Percentiles rank a stretch among this genome's conserved stretches.
These are phyloP conservation scores for Eucalyptus dawsonii DNA, from an alignment of 345 rosid genomes.

Conservation along the genomic window DNA sequence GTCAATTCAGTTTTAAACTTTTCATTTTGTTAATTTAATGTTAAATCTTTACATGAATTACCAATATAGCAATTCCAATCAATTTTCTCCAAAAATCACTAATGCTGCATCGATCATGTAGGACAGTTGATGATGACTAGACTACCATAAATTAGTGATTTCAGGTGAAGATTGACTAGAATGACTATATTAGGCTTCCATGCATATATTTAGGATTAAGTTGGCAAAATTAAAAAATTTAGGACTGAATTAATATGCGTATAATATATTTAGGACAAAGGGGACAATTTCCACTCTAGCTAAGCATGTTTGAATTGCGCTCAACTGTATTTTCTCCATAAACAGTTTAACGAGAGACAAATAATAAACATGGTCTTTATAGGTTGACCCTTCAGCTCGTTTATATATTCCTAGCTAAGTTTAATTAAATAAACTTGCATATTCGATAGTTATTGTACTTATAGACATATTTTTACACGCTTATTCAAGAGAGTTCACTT, in stretches of 20 bases:
- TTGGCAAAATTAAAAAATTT: background rate
- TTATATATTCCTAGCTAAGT: background rate
- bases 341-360: background rate
- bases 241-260: rapidly evolving
- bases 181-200: rapidly evolving
- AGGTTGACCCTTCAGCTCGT: background rate
- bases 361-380: background rate
- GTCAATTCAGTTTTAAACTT: rapidly evolving
- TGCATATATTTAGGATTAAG: background rate
- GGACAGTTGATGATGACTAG: rapidly evolving
- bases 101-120: rapidly evolving
- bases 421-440: background rate
- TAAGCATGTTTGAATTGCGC: background rate
- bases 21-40: background rate
- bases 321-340: background rate
- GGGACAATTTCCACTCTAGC: background rate
- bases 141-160: rapidly evolving
- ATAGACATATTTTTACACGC: background rate
- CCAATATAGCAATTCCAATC: background rate
- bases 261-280: background rate
- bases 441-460: background rate
- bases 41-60: rapidly evolving
- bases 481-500: background rate
- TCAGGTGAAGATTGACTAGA: rapidly evolving
- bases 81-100: rapidly evolving